phyloP scores from a whole-genome alignment of 257 asterid genomes.

The Solanum pimpinellifolium region DNA sequence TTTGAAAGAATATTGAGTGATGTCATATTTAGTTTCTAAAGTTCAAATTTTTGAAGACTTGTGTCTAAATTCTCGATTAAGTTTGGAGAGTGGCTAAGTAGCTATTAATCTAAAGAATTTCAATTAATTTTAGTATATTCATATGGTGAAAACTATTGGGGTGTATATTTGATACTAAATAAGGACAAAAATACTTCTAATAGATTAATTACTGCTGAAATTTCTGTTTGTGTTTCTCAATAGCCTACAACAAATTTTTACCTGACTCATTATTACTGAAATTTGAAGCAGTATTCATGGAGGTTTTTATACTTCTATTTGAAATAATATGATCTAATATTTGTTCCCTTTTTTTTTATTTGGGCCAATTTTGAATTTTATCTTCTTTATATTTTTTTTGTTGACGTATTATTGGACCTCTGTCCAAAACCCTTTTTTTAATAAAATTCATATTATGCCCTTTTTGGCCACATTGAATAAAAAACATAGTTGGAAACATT shows the following conservation, averaged over 20 bases:
- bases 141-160: neutral
- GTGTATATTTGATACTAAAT: neutral
- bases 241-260: neutral
- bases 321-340: neutral
- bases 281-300: neutral
- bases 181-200: neutral
- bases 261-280: neutral
- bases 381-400: neutral
- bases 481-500: neutral
- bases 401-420: neutral
- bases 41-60: neutral
- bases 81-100: neutral
- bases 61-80: neutral
- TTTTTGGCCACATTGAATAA: neutral
- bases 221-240: neutral
- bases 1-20: neutral
- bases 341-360: neutral
- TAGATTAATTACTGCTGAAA: neutral
- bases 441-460: neutral
- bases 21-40: neutral
- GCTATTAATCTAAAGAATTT: neutral
- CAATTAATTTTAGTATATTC: neutral
- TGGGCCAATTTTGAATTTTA: neutral
- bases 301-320: neutral
- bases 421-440: neutral